Evolutionary conservation across 148 eudicot genomes (phyloP), one percentile per base, ranked within the genome.

Genomic region (Camellia japonica): DNA sequence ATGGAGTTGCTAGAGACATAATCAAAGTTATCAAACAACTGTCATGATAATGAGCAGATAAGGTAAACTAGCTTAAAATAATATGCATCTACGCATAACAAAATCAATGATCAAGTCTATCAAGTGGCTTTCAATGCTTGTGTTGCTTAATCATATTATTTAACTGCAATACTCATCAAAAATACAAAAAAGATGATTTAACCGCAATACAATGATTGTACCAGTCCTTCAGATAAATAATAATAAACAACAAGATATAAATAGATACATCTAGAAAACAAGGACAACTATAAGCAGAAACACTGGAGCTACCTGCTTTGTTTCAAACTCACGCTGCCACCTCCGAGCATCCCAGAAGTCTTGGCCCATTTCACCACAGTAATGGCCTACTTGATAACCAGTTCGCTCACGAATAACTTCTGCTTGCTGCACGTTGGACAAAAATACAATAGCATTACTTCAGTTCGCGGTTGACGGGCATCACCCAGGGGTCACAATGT

Each of bases 351-450:
- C 99, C 99, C 99, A 96, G 79, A 96, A 96, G 83, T 96, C 98
- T 83, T 96, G 98, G 74, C 99, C 99, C 99, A 96, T 96, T 82
- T 96, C 99, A 84, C 99, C 99, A 89, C 99, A 96, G 73, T 93
- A 96, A 87, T 96, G 99, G 46, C 99, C 99, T 64, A 96, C 98
- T 89, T 83, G 84, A 85, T 82, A 96, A 66, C 97, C 97, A 49
- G 99, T 92, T 79, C 86, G 93, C 76, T 90, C 94, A 42, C 98
- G 98, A 80, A 96, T 96, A 80, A 96, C 99, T 82, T 96, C 99
- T 75, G 99, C 98, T 96, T 96, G 99, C 99, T 96, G 90, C 76
- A 82, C 18, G 64, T 42, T 69, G 12, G 52, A 79, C 54, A 82
- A 67, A 46, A 73, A 63, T 15, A 73, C 61, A 54, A 42, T 2